These are phyloP conservation scores for Agrostemma githago DNA, from an alignment of 148 eudicot genomes.

Conservation along the genomic window DNA sequence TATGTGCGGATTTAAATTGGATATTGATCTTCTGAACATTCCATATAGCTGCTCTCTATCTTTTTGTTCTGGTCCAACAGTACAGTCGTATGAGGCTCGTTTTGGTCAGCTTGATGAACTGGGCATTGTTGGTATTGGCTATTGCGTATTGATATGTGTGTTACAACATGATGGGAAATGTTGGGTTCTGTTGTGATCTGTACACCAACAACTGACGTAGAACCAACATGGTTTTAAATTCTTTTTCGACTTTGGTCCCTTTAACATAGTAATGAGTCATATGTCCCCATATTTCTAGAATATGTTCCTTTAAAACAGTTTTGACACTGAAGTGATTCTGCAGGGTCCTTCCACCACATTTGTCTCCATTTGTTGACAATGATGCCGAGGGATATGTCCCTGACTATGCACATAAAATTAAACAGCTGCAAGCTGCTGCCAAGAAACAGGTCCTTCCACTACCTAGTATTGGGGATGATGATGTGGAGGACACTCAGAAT, in stretches of 20 bases:
- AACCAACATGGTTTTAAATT: not conserved
- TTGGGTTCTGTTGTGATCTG: not conserved
- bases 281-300: not conserved
- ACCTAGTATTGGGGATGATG: conserved; percentile 69
- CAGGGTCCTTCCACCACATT: conserved; percentile 95
- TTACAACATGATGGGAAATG: not conserved
- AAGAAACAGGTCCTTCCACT: conserved; percentile 77
- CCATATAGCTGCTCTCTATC: not conserved
- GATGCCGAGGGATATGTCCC: conserved; percentile 80
- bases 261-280: not conserved
- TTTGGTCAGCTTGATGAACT: not conserved
- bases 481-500: conserved; percentile 64
- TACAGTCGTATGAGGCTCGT: not conserved
- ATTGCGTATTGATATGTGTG: not conserved
- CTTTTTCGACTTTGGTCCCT: not conserved
- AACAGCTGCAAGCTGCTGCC: conserved; percentile 71
- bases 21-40: not conserved
- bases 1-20: conserved; percentile 20
- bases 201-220: not conserved
- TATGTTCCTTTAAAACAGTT: not conserved
- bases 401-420: conserved; percentile 81
- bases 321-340: conserved; percentile 12
- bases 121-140: not conserved
- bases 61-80: not conserved
- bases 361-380: conserved; percentile 93